phyloP scores from a whole-genome alignment of 495 filamentous ascomycete species.

The Aspergillus bridgeri region DNA sequence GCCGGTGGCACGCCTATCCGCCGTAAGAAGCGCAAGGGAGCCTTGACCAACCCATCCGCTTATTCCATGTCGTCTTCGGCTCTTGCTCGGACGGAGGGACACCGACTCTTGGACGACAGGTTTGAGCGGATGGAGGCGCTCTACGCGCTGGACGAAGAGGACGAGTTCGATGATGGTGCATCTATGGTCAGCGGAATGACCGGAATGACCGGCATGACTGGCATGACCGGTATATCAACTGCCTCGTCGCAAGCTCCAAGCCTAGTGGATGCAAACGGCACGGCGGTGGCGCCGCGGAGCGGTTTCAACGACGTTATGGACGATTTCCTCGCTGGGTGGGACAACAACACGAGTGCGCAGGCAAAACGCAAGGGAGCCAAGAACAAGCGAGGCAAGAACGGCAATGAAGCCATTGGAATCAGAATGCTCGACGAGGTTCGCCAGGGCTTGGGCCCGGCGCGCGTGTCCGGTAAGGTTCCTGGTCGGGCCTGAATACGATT shows the following conservation, averaged over 20 bases:
- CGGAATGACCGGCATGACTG: conserved; percentile 46
- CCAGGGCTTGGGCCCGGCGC: conserved; percentile 72
- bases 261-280: conserved; percentile 35
- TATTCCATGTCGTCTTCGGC: conserved; percentile 98
- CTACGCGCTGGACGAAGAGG: conserved; percentile 74
- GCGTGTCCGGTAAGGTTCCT: conserved; percentile 27
- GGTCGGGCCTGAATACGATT: conserved; percentile 21
- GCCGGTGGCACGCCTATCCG: conserved; percentile 65
- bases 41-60: conserved; percentile 78
- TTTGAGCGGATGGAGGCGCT: conserved; percentile 88
- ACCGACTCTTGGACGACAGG: conserved; percentile 77
- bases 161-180: conserved; percentile 52
- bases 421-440: conserved; percentile 89
- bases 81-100: conserved; percentile 82
- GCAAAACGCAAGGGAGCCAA: conserved; percentile 59
- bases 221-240: conserved; percentile 44
- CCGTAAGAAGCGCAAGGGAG: conserved; percentile 86
- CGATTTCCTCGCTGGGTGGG: conserved; percentile 75
- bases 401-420: conserved; percentile 74
- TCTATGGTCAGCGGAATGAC: conserved; percentile 54
- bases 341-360: conserved; percentile 60
- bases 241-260: conserved; percentile 47
- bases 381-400: conserved; percentile 71
- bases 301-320: conserved; percentile 91
- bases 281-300: conserved; percentile 51